phyloP scores from a whole-genome alignment of 352 stramenopile genomes.

The Phytopythium montanum region DNA sequence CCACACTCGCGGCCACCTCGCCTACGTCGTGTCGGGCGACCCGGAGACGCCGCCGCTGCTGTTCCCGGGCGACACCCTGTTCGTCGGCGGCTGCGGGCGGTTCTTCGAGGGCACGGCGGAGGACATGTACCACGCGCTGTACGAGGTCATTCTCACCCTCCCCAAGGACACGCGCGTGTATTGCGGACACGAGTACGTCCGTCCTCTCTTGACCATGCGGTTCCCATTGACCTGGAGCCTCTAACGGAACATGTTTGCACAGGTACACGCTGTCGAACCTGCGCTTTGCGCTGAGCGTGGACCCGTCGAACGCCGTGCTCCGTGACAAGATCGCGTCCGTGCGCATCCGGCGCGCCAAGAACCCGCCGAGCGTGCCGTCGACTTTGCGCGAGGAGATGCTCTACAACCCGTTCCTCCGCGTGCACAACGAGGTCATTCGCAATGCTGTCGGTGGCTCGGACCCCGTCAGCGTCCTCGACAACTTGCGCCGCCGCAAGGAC shows the following conservation, averaged over 20 bases:
- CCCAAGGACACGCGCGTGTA: constrained; percentile 87
- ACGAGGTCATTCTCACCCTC: constrained; percentile 83
- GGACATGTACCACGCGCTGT: constrained; percentile 87
- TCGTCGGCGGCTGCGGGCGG: constrained; percentile 75
- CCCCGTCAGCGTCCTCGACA: constrained; percentile 76
- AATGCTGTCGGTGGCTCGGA: constrained; percentile 76
- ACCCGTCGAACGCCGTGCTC: constrained; percentile 88
- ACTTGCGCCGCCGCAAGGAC: constrained; percentile 75
- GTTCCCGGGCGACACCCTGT: constrained; percentile 88
- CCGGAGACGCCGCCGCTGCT: constrained; percentile 66
- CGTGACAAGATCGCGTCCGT: constrained; percentile 84
- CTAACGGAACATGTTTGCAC: background rate
- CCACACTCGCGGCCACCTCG: constrained; percentile 82
- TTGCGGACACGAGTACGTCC: constrained; percentile 82
- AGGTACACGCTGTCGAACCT: constrained; percentile 93
- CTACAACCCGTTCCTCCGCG: constrained; percentile 84
- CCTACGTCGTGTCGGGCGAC: constrained; percentile 84
- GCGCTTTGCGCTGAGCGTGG: constrained; percentile 91
- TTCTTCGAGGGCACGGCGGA: constrained; percentile 90
- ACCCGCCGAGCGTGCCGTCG: constrained; percentile 90
- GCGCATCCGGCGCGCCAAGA: constrained; percentile 72
- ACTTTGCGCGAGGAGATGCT: constrained; percentile 85
- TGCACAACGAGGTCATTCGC: constrained; percentile 81
- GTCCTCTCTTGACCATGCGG: background rate
- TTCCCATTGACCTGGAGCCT: background rate